Evolutionary conservation across 2,329 filamentous ascomycete genomes (phyloP).

Genomic region (Myrmaecium sp.): DNA sequence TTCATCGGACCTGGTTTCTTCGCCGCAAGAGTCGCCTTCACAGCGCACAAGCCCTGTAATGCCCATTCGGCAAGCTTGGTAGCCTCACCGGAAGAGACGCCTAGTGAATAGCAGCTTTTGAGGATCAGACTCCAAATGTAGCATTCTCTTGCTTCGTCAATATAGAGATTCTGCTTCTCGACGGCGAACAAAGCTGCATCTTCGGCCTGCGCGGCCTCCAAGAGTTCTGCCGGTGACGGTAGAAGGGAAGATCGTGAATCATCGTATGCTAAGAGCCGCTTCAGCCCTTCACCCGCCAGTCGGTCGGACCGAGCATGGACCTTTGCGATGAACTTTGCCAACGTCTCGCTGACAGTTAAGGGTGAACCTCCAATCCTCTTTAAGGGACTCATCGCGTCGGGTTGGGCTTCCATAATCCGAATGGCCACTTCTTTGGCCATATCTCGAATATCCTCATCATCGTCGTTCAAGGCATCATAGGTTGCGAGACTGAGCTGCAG

Average conservation of each 20-base stretch:
- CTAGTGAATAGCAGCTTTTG: slow-evolving; percentile 1
- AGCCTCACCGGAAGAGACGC: not conserved
- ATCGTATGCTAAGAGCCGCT: not conserved
- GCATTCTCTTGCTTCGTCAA: slow-evolving; percentile 64
- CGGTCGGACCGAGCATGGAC: slow-evolving; percentile 16
- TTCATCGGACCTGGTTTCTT: slow-evolving; percentile 48
- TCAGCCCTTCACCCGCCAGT: slow-evolving; percentile 20
- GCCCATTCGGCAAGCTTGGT: not conserved
- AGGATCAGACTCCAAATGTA: slow-evolving; percentile 47
- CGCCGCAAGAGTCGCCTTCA: slow-evolving; percentile 3
- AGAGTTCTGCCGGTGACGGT: slow-evolving; percentile 9
- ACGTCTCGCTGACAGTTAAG: slow-evolving; percentile 15
- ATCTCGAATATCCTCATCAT: slow-evolving; percentile 76
- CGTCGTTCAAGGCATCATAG: slow-evolving; percentile 68
- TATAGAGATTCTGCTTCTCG: slow-evolving; percentile 89
- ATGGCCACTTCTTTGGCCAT: slow-evolving; percentile 37
- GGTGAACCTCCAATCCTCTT: not conserved
- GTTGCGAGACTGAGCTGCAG: slow-evolving; percentile 34
- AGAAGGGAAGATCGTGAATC: slow-evolving; percentile 5
- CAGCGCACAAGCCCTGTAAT: not conserved
- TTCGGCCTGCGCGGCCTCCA: slow-evolving; percentile 21
- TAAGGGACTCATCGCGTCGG: not conserved
- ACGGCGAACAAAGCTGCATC: slow-evolving; percentile 63
- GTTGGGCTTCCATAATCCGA: slow-evolving; percentile 24
- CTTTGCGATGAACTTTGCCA: slow-evolving; percentile 16